These are phyloP conservation scores for Calonectria henricotiae DNA, from an alignment of 2,329 filamentous ascomycete genomes.

Conservation along the genomic window DNA sequence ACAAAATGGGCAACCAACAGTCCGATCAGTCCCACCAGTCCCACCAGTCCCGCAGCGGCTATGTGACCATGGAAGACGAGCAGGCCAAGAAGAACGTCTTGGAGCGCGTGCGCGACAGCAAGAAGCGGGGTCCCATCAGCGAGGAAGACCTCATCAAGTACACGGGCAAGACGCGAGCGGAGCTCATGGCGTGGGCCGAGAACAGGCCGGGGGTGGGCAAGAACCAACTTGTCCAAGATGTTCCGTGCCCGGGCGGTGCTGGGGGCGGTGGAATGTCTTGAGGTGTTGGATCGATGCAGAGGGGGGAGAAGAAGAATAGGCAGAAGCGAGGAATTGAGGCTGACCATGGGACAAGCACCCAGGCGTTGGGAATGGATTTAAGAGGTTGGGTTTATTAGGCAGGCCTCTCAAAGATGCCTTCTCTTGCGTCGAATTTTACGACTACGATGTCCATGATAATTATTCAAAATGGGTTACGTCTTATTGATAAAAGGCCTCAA, in stretches of 20 bases:
- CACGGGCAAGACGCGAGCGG: slow-evolving; percentile 59
- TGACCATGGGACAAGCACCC: slow-evolving; percentile 31
- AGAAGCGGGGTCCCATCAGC: slow-evolving; percentile 55
- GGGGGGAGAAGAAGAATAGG: background rate
- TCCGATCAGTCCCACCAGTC: background rate
- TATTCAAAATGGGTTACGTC: background rate
- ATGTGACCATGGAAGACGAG: slow-evolving; percentile 24
- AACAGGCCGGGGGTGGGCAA: slow-evolving; percentile 60
- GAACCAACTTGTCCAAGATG: slow-evolving; percentile 59
- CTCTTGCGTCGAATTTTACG: background rate
- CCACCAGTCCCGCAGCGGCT: slow-evolving; percentile 2
- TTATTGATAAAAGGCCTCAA: background rate
- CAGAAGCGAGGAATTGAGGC: slow-evolving; percentile 11
- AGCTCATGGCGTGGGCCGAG: slow-evolving; percentile 59
- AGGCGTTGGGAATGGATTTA: slow-evolving; percentile 40
- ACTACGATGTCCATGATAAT: background rate
- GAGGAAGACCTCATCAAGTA: slow-evolving; percentile 62
- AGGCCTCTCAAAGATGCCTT: background rate
- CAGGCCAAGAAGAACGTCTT: slow-evolving; percentile 51
- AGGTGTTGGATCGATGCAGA: slow-evolving; percentile 52
- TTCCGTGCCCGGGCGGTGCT: slow-evolving; percentile 52
- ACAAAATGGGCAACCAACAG: slow-evolving; percentile 4
- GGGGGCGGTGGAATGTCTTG: slow-evolving; percentile 54
- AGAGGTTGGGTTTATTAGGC: background rate
- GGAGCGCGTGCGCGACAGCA: slow-evolving; percentile 53